phyloP scores from a whole-genome alignment of 805 yeast species.

The Suhomyces sp. region DNA sequence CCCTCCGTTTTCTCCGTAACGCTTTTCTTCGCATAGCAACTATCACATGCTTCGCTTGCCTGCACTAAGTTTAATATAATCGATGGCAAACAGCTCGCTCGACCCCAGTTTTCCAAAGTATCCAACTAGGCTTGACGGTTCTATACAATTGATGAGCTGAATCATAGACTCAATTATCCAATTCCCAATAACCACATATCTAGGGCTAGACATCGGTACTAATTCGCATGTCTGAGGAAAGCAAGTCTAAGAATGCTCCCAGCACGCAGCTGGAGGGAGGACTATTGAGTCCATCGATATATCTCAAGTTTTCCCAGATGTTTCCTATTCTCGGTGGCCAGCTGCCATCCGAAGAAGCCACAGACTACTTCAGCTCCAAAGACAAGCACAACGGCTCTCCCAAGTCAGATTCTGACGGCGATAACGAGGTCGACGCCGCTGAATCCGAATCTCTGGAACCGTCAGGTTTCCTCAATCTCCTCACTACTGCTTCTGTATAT shows the following conservation, averaged over 20 bases:
- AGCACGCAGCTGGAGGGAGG: neutral
- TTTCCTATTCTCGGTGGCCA: neutral
- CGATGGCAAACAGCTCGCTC: neutral
- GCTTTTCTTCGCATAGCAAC: neutral
- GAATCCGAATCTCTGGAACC: slow-evolving; percentile 20
- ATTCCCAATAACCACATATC: neutral
- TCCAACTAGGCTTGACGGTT: neutral
- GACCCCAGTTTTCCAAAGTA: neutral
- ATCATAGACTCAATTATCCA: neutral
- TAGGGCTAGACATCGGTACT: neutral
- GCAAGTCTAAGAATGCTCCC: neutral
- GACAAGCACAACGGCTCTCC: neutral
- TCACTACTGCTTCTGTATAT: slow-evolving; percentile 29
- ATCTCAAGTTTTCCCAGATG: slow-evolving; percentile 3
- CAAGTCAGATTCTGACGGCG: slow-evolving; percentile 1
- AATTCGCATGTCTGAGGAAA: neutral
- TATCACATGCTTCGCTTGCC: neutral
- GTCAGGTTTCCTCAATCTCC: slow-evolving; percentile 24
- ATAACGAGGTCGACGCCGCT: slow-evolving; percentile 31
- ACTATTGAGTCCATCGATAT: slow-evolving; percentile 4
- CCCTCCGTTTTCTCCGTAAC: neutral
- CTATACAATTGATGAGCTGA: neutral
- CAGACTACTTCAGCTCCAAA: slow-evolving; percentile 1
- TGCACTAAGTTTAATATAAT: neutral
- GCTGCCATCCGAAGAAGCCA: neutral